Conservation (phyloP, 2,329 filamentous ascomycete genomes). For the Botrytis aclada region DNA sequence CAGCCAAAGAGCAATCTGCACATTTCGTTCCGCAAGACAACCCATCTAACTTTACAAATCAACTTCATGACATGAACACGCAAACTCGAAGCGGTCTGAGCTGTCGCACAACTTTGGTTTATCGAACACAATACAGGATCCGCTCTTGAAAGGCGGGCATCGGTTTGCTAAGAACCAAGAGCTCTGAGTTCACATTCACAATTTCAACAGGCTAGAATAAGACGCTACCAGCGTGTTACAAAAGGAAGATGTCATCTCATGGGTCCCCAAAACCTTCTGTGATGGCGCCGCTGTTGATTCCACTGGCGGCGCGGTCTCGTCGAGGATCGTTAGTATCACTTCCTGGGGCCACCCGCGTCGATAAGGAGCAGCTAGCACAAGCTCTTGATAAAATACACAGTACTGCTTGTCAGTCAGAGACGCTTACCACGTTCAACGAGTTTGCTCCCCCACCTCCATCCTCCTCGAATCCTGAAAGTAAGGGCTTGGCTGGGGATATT, state of each 20-base stretch:
- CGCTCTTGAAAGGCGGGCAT: neutral
- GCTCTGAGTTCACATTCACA: neutral
- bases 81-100: slow-evolving; percentile 11
- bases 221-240: neutral
- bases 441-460: slow-evolving; percentile 69
- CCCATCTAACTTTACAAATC: neutral
- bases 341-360: slow-evolving; percentile 50
- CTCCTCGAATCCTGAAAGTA: slow-evolving; percentile 60
- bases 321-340: slow-evolving; percentile 50
- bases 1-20: neutral
- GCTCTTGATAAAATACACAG: slow-evolving; percentile 85
- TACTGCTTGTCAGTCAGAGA: slow-evolving; percentile 78
- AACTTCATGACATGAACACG: slow-evolving; percentile 16
- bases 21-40: slow-evolving; percentile 1
- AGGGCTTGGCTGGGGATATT: slow-evolving; percentile 67
- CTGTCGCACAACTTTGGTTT: slow-evolving; percentile 9
- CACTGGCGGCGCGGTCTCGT: slow-evolving; percentile 35
- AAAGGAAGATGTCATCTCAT: slow-evolving; percentile 33
- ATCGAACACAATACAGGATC: slow-evolving; percentile 10
- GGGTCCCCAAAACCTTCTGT: slow-evolving; percentile 31
- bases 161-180: slow-evolving; percentile 5
- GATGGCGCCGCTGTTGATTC: slow-evolving; percentile 25
- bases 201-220: neutral
- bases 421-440: slow-evolving; percentile 91
- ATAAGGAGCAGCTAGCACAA: slow-evolving; percentile 72